A percentile compares a stretch with the other conserved stretches of the same genome.
These are phyloP conservation scores for Penicillium lividum DNA, from an alignment of 495 filamentous ascomycete genomes.

Conservation along the genomic window DNA sequence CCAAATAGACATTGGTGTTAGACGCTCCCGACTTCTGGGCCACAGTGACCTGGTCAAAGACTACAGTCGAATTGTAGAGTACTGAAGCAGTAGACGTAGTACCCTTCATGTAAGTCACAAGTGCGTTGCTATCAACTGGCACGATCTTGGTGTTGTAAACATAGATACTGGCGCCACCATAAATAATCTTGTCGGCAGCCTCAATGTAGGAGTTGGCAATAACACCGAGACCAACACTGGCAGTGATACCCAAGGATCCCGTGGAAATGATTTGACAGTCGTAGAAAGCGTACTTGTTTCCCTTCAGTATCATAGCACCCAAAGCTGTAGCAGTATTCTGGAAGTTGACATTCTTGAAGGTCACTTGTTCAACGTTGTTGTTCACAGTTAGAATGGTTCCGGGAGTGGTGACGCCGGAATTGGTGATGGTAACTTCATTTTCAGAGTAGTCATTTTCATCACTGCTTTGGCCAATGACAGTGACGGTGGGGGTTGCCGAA, in stretches of 20 bases:
- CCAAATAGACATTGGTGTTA: conserved; percentile 9
- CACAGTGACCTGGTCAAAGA: conserved; percentile 14
- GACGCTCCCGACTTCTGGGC: conserved; percentile 14
- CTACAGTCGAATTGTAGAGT: conserved; percentile 14
- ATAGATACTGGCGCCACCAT: conserved; percentile 11
- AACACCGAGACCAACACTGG: conserved; percentile 17
- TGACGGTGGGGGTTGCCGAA: conserved; percentile 12
- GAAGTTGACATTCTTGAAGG: conserved; percentile 17
- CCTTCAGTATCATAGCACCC: conserved; percentile 13
- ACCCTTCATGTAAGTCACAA: conserved; percentile 16
- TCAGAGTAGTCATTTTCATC: conserved; percentile 1
- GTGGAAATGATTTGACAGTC: conserved; percentile 17
- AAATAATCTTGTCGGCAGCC: conserved; percentile 15
- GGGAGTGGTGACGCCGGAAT: conserved; percentile 6
- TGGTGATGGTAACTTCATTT: conserved; percentile 10
- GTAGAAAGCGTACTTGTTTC: conserved; percentile 20
- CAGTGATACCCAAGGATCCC: conserved; percentile 15
- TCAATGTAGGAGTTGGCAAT: conserved; percentile 18
- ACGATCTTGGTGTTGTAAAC: conserved; percentile 17
- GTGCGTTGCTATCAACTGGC: conserved; percentile 8
- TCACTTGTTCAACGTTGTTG: conserved; percentile 14
- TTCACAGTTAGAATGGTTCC: conserved; percentile 10
- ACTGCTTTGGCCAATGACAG: conserved; percentile 10
- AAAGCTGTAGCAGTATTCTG: conserved; percentile 7
- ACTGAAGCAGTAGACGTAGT: conserved; percentile 6